Base-by-base conservation (phyloP, 225 moss, liverwort and hornwort genomes). In the Physcomitrium patens region DNA sequence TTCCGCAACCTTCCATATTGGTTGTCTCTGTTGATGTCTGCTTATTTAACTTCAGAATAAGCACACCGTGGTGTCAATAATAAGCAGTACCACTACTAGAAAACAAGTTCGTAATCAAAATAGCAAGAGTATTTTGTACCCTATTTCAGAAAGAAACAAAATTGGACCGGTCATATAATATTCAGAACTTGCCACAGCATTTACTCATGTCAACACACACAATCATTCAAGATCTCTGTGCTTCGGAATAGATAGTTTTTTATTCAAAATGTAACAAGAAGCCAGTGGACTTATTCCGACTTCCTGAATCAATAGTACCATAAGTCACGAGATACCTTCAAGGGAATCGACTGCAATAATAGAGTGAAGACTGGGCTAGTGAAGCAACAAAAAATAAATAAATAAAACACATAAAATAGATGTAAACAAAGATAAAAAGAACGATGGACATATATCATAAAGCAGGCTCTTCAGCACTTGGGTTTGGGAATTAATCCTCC, bases 201-300 rank as follows among this genome's bases (percentile, higher is more conserved):
- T 37, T 37, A 37, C 7, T 7, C 7, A 37, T 37, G 31, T 7
- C 31, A 37, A 4, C 31, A 37, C 5, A 37, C 7, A 37, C 31
- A 4, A 37, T 50, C 24, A 52, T 42, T 57, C 19, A 58, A 31
- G 31, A 47, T 71, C 42, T 56, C 55, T 10, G 49, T 5, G 10
- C 12, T 15, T 26, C 56, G 74, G 65, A 76, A 71, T 58, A 78
- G 50, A 31, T 67, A 79, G 37, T 68, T 46, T 65, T 83, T 83
- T 83, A 83, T 83, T 79, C 79, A 68, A 67, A 63, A 63, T 72
- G 79, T 63, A 20, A 58, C 76, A 79, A 67, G 71, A 20, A 68
- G 57, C 83, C 83, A 83, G 68, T 79, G 49, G 72, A 72, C 63
- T 79, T 58, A 68, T 68, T 79, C 76, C 59, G 79, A 72, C 79